Base-by-base conservation (phyloP, 257 asterid genomes). In the Prunella vulgaris region DNA sequence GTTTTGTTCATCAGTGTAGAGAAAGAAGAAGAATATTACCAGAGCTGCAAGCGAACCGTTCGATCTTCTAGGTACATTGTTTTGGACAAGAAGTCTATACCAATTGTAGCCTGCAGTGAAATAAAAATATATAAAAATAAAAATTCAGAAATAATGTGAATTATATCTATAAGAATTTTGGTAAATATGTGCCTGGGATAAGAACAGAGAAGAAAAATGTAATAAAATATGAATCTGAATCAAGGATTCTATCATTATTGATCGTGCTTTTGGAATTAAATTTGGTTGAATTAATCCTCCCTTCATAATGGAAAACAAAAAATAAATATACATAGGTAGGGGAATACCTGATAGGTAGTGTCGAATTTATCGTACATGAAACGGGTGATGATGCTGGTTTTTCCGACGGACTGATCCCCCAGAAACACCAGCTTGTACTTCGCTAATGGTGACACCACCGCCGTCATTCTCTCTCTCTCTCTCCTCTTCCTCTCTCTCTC, bases 61-160 rank as follows among this genome's bases (percentile, higher is more conserved):
- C 88, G 86, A 79, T 85, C 90, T 79, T 85, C 90, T 17, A 83
- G 84, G 80, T 85, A 83, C 91, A 85, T 85, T 54, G 91, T 85
- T 64, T 85, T 85, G 14, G 90, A 85, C 74, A 85, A 71, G 71
- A 85, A 85, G 44, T 85, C 90, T 56, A 85, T 85, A 20, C 90
- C 90, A 60, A 85, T 82, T 12, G 90, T 85, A 58, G 90, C 86
- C 86, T 81, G 83, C 64, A 70, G 15, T 3, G 1, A 12, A 54
- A 27, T 14, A 18, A 27, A 51, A 14, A 40, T 7, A 3, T 10
- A n/a, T n/a, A n/a, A n/a, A n/a, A n/a, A n/a, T n/a, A 32, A 5
- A 1, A 32, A 32, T 2, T 38, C 5, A 40, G 9, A 1, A 42
- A 0, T 3, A 3, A 25, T 44, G 10, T 20, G 3, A 27, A 35